phyloP scores from a whole-genome alignment of 108 stramenopile species.

The Aureococcus anophagefferens region DNA sequence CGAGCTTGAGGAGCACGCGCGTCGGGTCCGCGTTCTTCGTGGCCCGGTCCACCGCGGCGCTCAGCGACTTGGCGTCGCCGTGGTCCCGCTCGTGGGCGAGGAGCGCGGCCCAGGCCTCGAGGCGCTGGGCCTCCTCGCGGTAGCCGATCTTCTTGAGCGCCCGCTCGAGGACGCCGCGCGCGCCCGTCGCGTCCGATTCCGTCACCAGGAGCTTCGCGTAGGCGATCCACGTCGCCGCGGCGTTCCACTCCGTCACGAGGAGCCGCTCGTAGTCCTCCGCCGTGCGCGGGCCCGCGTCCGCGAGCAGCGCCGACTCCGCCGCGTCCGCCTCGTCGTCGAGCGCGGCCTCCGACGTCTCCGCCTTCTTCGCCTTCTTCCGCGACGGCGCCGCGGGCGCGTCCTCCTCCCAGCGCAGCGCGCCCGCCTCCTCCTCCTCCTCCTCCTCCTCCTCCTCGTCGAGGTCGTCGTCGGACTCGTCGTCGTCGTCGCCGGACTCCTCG shows the following conservation, averaged over 20 bases:
- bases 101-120: not conserved
- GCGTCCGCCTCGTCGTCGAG: not conserved
- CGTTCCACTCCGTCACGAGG: slow-evolving; percentile 24
- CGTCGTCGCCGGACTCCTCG: not conserved
- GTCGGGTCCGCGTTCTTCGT: not conserved
- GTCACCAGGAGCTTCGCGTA: slow-evolving; percentile 33
- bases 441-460: not conserved
- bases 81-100: not conserved
- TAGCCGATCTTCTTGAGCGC: slow-evolving; percentile 31
- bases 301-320: slow-evolving; percentile 7
- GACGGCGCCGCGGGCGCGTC: too few species aligned
- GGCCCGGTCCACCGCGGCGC: not conserved
- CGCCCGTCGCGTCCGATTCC: slow-evolving; percentile 28
- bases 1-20: not conserved
- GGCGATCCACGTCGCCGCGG: slow-evolving; percentile 28
- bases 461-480: not conserved
- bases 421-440: not conserved
- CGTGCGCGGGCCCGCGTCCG: slow-evolving; percentile 7
- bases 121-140: slow-evolving; percentile 12
- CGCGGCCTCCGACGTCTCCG: slow-evolving; percentile 1
- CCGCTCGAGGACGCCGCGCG: slow-evolving; percentile 18
- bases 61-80: not conserved
- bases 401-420: not conserved
- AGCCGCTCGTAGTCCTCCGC: slow-evolving; percentile 37
- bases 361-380: not conserved